A percentile compares a stretch with the other conserved stretches of the same genome.
These are phyloP conservation scores for Candida chilensis DNA, from an alignment of 805 yeast genomes.

Conservation along the genomic window DNA sequence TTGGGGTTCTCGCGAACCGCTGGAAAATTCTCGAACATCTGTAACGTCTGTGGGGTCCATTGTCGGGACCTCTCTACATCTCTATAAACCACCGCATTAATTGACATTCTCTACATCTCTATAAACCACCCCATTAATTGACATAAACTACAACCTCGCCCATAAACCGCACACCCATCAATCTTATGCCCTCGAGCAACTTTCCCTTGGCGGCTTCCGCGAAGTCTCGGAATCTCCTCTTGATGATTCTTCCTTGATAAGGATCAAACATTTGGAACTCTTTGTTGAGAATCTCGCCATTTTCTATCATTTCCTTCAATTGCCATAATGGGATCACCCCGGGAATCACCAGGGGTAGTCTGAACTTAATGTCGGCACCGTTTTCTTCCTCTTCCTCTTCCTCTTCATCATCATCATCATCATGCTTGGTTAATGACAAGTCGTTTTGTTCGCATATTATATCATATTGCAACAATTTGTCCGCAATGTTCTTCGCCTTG, in stretches of 20 bases:
- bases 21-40: no score
- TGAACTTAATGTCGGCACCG: not conserved
- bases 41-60: no score
- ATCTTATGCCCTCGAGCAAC: no score
- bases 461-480: slow-evolving; percentile 7
- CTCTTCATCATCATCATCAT: slow-evolving; percentile 5
- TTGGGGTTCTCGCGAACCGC: no score
- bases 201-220: no score
- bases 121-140: no score
- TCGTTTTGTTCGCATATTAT: slow-evolving; percentile 7
- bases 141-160: no score
- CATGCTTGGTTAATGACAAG: slow-evolving; percentile 2
- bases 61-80: no score
- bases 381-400: slow-evolving; percentile 5
- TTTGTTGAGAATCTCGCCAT: slow-evolving; percentile 7
- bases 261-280: not conserved
- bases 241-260: no score
- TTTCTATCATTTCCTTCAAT: slow-evolving; percentile 21
- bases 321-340: slow-evolving; percentile 43
- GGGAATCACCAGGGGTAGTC: slow-evolving; percentile 35
- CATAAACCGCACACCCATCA: no score
- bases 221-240: not conserved
- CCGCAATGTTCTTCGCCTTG: slow-evolving; percentile 1
- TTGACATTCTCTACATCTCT: no score
- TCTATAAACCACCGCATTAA: no score